Conservation (phyloP, 805 yeast genomes). For the Starmerella asiatica region DNA sequence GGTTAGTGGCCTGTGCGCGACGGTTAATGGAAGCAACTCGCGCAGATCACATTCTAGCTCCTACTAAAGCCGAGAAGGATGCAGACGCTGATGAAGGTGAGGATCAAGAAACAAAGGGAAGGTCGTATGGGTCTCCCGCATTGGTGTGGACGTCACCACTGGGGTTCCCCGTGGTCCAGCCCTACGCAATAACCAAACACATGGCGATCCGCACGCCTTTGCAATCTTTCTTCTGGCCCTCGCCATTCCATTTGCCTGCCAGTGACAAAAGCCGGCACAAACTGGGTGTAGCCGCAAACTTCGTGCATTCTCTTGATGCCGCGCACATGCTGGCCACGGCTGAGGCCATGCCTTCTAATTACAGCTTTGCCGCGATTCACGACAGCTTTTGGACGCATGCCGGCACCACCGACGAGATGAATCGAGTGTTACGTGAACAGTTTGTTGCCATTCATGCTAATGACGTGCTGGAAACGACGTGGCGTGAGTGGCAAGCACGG, state of each 20-base stretch:
- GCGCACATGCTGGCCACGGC: constrained; percentile 84
- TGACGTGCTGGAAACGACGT: constrained; percentile 49
- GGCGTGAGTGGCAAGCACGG: constrained; percentile 61
- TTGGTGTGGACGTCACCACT: constrained; percentile 72
- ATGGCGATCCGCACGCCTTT: constrained; percentile 55
- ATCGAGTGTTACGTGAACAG: constrained; percentile 48
- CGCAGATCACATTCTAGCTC: constrained; percentile 39
- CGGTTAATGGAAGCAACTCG: constrained; percentile 58
- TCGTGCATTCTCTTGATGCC: constrained; percentile 80
- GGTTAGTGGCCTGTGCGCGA: constrained; percentile 72
- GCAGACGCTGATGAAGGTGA: background rate
- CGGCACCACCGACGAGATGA: constrained; percentile 53
- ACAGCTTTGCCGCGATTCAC: constrained; percentile 79
- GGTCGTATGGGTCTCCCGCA: constrained; percentile 4
- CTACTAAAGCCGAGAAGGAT: background rate
- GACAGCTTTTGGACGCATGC: constrained; percentile 96
- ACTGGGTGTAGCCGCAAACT: constrained; percentile 81
- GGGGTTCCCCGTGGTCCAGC: constrained; percentile 86
- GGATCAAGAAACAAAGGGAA: background rate
- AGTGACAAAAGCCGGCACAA: constrained; percentile 71
- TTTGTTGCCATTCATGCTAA: constrained; percentile 58
- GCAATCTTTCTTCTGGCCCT: constrained; percentile 63
- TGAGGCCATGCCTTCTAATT: constrained; percentile 41
- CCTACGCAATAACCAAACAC: constrained; percentile 53
- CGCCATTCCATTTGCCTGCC: constrained; percentile 61